These are phyloP conservation scores for Fusarium mexicanum DNA, from an alignment of 2,329 filamentous ascomycete genomes.

Conservation along the genomic window DNA sequence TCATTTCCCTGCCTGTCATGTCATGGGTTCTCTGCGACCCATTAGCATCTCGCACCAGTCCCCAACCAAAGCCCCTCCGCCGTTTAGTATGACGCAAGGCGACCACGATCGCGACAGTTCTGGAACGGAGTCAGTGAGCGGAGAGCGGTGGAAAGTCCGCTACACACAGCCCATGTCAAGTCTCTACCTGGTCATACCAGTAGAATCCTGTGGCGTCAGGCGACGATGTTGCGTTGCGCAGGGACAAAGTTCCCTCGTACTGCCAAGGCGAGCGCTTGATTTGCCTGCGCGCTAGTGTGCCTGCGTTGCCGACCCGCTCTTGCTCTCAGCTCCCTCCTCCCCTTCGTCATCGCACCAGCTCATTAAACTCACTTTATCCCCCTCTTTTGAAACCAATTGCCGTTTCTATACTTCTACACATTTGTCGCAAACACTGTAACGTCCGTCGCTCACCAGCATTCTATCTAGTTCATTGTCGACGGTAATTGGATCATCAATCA, in stretches of 20 bases:
- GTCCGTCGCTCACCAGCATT: conserved; percentile 38
- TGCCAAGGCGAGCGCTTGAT: conserved; percentile 37
- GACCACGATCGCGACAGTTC: conserved; percentile 28
- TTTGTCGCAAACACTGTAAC: conserved; percentile 8
- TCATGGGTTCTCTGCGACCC: conserved; percentile 39
- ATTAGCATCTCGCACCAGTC: conserved; percentile 27
- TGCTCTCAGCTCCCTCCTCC: conserved; percentile 23
- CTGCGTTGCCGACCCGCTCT: conserved; percentile 38
- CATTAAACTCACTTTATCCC: conserved; percentile 29
- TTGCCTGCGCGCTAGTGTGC: conserved; percentile 41
- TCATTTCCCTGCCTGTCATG: conserved; percentile 38
- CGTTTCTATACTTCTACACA: conserved; percentile 17
- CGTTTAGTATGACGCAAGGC: conserved; percentile 42
- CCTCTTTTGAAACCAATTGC: conserved; percentile 37
- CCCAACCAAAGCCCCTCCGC: conserved; percentile 30
- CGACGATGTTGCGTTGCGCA: conserved; percentile 13
- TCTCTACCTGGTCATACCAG: conserved; percentile 26
- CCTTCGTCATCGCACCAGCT: conserved; percentile 36
- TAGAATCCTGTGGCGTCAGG: conserved; percentile 28
- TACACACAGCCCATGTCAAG: conserved; percentile 27
- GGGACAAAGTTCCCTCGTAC: conserved; percentile 17
- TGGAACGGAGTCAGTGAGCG: conserved; percentile 35
- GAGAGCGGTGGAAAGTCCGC: conserved; percentile 33
- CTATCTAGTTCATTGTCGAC: conserved; percentile 88
- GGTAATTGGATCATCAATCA: conserved; percentile 88